phyloP scores from a whole-genome alignment of 495 filamentous ascomycete genomes.

The Podospora tetraspora region DNA sequence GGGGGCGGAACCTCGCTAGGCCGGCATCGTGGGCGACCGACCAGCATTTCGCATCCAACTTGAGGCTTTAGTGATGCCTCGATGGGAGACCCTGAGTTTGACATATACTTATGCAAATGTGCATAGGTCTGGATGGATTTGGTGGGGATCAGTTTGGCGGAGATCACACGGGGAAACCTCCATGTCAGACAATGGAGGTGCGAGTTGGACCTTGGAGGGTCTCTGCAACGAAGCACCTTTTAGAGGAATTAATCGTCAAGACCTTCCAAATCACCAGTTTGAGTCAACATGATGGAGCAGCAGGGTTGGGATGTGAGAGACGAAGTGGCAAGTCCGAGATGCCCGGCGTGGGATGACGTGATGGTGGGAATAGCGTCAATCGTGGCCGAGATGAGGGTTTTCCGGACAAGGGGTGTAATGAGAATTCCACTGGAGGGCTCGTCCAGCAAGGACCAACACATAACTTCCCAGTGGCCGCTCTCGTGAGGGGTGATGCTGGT shows the following conservation, averaged over 20 bases:
- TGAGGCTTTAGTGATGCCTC: neutral
- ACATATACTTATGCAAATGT: neutral
- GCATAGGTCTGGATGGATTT: neutral
- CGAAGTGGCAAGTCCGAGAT: neutral
- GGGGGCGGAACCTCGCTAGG: neutral
- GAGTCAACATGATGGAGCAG: neutral
- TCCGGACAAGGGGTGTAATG: neutral
- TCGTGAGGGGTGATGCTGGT: neutral
- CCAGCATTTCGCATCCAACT: neutral
- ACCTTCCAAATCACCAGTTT: too few relatives aligned
- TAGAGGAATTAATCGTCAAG: too few relatives aligned
- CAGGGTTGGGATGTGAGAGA: neutral
- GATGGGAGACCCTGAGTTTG: neutral
- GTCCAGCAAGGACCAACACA: neutral
- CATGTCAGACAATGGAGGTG: neutral
- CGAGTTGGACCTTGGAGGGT: neutral
- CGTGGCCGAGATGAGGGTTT: neutral
- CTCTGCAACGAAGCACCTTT: too few relatives aligned
- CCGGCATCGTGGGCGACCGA: neutral
- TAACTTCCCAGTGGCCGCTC: neutral
- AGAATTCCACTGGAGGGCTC: neutral
- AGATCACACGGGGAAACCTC: neutral
- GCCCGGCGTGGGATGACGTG: neutral
- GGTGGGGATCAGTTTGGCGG: neutral
- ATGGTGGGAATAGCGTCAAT: neutral